Evolutionary conservation across 495 filamentous ascomycete species (phyloP).

Genomic region (Amniculicola lignicola): DNA sequence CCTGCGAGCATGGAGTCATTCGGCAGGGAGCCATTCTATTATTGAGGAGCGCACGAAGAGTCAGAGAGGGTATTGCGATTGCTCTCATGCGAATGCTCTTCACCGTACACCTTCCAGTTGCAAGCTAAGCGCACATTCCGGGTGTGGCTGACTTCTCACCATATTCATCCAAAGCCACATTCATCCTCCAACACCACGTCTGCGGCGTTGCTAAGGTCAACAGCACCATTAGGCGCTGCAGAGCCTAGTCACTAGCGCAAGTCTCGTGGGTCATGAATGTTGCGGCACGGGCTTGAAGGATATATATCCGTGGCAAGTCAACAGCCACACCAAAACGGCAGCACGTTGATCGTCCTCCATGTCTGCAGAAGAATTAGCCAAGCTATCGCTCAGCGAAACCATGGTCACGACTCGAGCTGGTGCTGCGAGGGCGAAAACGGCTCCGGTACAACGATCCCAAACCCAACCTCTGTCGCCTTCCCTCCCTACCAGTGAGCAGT

Average conservation of each 20-base stretch:
- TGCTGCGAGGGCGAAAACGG: slow-evolving; percentile 21
- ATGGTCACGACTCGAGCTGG: slow-evolving; percentile 32
- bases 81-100: too few relatives aligned
- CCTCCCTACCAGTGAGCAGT: neutral
- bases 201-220: slow-evolving; percentile 5
- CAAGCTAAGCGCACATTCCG: too few relatives aligned
- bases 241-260: slow-evolving; percentile 8
- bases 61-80: too few relatives aligned
- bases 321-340: neutral
- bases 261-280: slow-evolving; percentile 6
- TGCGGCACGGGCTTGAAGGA: slow-evolving; percentile 18
- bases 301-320: slow-evolving; percentile 12
- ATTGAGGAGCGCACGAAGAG: too few relatives aligned
- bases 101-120: too few relatives aligned
- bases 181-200: neutral
- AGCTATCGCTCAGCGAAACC: slow-evolving; percentile 27
- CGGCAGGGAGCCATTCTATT: too few relatives aligned
- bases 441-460: slow-evolving; percentile 3
- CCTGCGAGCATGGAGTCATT: too few relatives aligned
- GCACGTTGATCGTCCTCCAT: slow-evolving; percentile 21
- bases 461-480: neutral
- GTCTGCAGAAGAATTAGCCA: slow-evolving; percentile 30
- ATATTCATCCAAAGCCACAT: slow-evolving; percentile 10
- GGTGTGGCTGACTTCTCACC: neutral
- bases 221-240: neutral